Evolutionary conservation across 2,329 filamentous ascomycete species (phyloP).

Genomic region (Xylaria digitata): DNA sequence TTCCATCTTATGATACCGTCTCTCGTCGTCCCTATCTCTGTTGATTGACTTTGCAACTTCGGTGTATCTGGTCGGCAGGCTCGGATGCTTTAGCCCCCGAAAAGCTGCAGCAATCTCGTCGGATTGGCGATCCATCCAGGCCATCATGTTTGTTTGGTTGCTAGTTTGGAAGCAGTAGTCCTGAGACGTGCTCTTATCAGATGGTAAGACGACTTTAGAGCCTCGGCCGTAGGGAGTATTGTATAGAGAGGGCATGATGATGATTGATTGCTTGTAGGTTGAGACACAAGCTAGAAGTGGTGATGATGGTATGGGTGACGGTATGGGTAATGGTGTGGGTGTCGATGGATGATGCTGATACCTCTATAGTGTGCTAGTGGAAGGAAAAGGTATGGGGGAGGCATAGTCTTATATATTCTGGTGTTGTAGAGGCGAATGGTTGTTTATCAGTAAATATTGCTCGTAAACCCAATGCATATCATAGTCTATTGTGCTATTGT

Average conservation of each 20-base stretch:
- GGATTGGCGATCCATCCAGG: slow-evolving; percentile 9
- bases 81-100: too few species aligned
- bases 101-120: not conserved
- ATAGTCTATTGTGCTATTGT: too few species aligned
- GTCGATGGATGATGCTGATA: not conserved
- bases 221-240: not conserved
- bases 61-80: not conserved
- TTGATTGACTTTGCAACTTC: too few species aligned
- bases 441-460: too few species aligned
- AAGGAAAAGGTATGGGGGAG: too few species aligned
- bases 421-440: too few species aligned
- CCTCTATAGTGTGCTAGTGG: too few species aligned
- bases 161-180: not conserved
- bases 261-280: not conserved
- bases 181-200: not conserved
- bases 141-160: not conserved
- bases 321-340: not conserved
- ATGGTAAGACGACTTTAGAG: not conserved
- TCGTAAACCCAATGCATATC: too few species aligned
- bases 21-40: too few species aligned
- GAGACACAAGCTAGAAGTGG: not conserved
- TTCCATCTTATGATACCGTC: not conserved
- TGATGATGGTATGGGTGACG: not conserved
- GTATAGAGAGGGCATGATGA: not conserved
- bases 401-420: too few species aligned